These are phyloP conservation scores for Cystobasidium ongulense DNA, from an alignment of 768 basidiomycete species.

Conservation along the genomic window DNA sequence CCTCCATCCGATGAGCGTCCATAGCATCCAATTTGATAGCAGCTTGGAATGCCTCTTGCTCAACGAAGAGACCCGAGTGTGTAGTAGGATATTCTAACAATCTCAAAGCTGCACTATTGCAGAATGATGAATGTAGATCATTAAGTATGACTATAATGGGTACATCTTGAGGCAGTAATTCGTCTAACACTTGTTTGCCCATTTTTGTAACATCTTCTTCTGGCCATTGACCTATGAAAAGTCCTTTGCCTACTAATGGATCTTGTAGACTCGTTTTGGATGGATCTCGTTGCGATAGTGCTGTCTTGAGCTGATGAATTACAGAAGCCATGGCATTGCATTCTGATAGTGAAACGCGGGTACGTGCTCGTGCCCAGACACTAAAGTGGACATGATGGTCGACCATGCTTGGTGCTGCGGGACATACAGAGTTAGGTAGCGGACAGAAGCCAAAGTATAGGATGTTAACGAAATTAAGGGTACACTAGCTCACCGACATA, in stretches of 20 bases:
- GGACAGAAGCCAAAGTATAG: too few relatives aligned
- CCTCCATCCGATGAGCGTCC: conserved; percentile 33
- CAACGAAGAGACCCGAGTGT: conserved; percentile 38
- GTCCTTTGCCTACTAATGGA: background rate
- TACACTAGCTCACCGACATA: conserved; percentile 25
- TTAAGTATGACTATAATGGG: conserved; percentile 38
- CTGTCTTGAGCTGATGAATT: background rate
- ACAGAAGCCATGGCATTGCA: background rate
- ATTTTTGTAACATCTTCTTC: conserved; percentile 13
- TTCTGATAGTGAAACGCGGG: background rate
- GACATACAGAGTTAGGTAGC: too few relatives aligned
- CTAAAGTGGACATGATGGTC: conserved; percentile 27
- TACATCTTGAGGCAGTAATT: background rate
- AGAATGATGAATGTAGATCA: conserved; percentile 39
- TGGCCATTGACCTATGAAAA: conserved; percentile 16
- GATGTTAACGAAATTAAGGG: too few relatives aligned
- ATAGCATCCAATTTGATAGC: conserved; percentile 34
- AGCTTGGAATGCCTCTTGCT: conserved; percentile 37
- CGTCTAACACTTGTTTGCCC: background rate
- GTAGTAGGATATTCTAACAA: conserved; percentile 33
- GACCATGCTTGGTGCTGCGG: conserved; percentile 17
- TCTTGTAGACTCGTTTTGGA: background rate
- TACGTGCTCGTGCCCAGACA: conserved; percentile 4
- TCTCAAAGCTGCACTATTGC: conserved; percentile 34
- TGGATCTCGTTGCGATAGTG: background rate